phyloP scores from a whole-genome alignment of 2,329 filamentous ascomycete species.

The Epichloe hybrida region DNA sequence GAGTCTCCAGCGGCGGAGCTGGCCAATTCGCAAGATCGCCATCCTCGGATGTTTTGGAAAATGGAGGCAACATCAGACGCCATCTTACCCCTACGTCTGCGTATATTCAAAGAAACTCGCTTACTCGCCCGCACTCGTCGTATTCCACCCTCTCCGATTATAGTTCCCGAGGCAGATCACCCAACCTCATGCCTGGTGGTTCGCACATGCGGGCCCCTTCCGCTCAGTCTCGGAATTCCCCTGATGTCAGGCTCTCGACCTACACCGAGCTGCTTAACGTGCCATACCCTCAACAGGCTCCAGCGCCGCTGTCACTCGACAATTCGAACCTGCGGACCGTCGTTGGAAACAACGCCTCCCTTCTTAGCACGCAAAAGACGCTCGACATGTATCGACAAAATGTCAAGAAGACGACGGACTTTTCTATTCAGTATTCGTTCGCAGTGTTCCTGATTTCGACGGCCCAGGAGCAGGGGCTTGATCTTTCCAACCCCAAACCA shows the following conservation, averaged over 20 bases:
- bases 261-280: slow-evolving; percentile 50
- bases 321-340: slow-evolving; percentile 67
- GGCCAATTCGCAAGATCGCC: slow-evolving; percentile 19
- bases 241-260: slow-evolving; percentile 37
- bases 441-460: slow-evolving; percentile 87
- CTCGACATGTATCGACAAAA: slow-evolving; percentile 96
- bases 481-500: slow-evolving; percentile 32
- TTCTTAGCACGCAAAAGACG: slow-evolving; percentile 84
- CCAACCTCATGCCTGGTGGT: slow-evolving; percentile 28
- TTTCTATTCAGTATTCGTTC: slow-evolving; percentile 88
- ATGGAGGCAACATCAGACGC: slow-evolving; percentile 38
- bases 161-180: slow-evolving; percentile 48
- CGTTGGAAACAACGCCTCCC: slow-evolving; percentile 79
- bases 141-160: slow-evolving; percentile 65
- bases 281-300: slow-evolving; percentile 67
- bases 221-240: slow-evolving; percentile 40
- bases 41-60: slow-evolving; percentile 40
- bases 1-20: slow-evolving; percentile 28
- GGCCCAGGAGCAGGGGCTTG: slow-evolving; percentile 61
- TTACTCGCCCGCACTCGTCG: slow-evolving; percentile 59
- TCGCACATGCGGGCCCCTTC: slow-evolving; percentile 34
- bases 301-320: slow-evolving; percentile 56
- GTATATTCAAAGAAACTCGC: slow-evolving; percentile 40
- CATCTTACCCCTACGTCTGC: slow-evolving; percentile 48
- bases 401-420: slow-evolving; percentile 91